Conservation (phyloP, 2,329 filamentous ascomycete genomes). For the Penicillium sumatraense region DNA sequence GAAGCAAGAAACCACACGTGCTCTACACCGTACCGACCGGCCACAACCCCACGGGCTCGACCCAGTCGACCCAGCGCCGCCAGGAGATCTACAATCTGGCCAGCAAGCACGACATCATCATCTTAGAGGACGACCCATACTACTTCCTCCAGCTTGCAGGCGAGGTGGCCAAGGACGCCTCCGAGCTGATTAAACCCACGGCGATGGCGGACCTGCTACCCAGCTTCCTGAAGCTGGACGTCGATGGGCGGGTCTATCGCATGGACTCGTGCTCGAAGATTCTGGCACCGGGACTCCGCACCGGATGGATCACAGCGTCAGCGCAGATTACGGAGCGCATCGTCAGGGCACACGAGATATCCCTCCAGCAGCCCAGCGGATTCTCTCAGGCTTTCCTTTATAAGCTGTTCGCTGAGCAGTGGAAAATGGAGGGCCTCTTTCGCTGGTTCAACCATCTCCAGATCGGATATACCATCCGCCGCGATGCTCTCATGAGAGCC, state of each 20-base stretch:
- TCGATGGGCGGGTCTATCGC: slow-evolving; percentile 79
- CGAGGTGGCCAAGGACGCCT: slow-evolving; percentile 32
- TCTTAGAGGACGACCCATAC: slow-evolving; percentile 86
- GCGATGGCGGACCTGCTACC: not conserved
- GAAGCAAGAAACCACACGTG: slow-evolving; percentile 63
- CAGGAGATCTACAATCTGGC: slow-evolving; percentile 71
- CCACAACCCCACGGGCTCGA: slow-evolving; percentile 82
- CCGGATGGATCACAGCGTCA: slow-evolving; percentile 83
- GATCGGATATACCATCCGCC: not conserved
- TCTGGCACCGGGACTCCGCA: slow-evolving; percentile 72
- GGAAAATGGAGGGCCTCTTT: slow-evolving; percentile 8
- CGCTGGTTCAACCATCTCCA: slow-evolving; percentile 7
- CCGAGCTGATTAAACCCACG: too few relatives aligned
- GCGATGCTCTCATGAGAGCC: not conserved
- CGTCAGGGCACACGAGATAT: slow-evolving; percentile 75
- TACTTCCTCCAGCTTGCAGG: slow-evolving; percentile 73
- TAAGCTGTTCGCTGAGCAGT: slow-evolving; percentile 68
- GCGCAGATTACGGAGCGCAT: slow-evolving; percentile 78
- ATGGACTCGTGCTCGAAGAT: slow-evolving; percentile 89
- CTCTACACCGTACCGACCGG: slow-evolving; percentile 73
- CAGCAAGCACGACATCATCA: slow-evolving; percentile 76
- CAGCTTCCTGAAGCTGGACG: slow-evolving; percentile 70
- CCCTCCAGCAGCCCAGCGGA: slow-evolving; percentile 77
- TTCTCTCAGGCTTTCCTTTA: slow-evolving; percentile 77
- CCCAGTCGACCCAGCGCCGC: slow-evolving; percentile 66